Base-by-base conservation (phyloP, 768 basidiomycete genomes). In the Mrakia blollopis region DNA sequence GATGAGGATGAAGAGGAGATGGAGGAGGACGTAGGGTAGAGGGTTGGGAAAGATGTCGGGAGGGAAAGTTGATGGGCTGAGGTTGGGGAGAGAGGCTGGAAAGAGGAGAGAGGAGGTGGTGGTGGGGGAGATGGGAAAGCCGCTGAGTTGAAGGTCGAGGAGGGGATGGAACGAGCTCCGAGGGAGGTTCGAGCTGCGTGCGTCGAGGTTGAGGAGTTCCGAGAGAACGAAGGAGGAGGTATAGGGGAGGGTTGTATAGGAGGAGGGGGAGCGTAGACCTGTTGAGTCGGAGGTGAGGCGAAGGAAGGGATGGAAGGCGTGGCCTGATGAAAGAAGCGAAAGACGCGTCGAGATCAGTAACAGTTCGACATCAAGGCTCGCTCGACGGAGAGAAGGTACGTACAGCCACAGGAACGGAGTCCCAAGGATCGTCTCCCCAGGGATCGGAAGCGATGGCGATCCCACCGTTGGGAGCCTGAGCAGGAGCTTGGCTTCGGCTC, bases 391-490 rank as follows among this genome's bases (percentile, higher is more conserved):
- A 72, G 57, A 61, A 28, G 47, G 80, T 57, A 71, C 85, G 85
- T 76, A 83, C 81, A 9, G 86, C 87, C 18, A 82, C 81, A 73
- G 93, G 87, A 68, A 93, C 91, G 76, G 88, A 91, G 9, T 90
- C 91, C 93, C 93, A 94, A 2, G 91, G 88, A 78, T 93, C 91
- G 75, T 93, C 91, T 79, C 91, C 92, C 91, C 91, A 92, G 60
- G 86, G 85, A 47, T 84, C 83, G 18, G 65, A 68, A 3, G 65
- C 65, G 39, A 68, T 68, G 4, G 37, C 25, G 25, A 13, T 39
- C 16, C 84, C 82, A 23, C 80, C 80, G 87, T 82, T 81, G 14
- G 63, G 62, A 16, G 75, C 63, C 10, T 75, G 83, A 23, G 71
- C 35, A 37, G 72, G 47, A 37, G 44, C 30, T 50, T 77, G 30